Base-by-base conservation (phyloP, 306 rosid genomes). In the Castanea mollissima region DNA sequence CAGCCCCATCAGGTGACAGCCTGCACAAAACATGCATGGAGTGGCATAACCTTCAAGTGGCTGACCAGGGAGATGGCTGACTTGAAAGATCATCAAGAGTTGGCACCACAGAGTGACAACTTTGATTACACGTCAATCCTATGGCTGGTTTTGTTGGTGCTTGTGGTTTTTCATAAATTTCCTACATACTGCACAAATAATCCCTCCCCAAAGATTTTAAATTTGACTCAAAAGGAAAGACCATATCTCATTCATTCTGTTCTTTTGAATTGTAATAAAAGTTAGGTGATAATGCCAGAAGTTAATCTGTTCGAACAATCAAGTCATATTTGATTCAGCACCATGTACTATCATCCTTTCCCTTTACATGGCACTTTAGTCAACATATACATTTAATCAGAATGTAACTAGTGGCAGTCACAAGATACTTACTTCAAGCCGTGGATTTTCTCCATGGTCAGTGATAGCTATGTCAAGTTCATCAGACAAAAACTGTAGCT, bases 1-100 rank as follows among this genome's bases (percentile, higher is more conserved):
- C 88, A 75, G 88, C 83, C 55, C 88, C 88, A 78, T 81, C 83
- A 71, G 81, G 81, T 64, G 21, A 81, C 88, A 52, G 88, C 88
- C 62, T 78, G 85, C 55, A 78, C 75, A 65, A 85, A 85, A 56
- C 73, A 44, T 64, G 81, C 83, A 56, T 78, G 88, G 65, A 85
- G 81, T 38, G 46, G 1, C 46, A 38, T 38, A 38, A 38, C 46
- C 46, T 73, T 85, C 88, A 31, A 44, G 63, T 7, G 18, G 78
- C 79, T 12, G 83, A 21, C 10, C 85, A 78, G 21, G 85, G 85
- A 64, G 81, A 85, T 27, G 80, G 83, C 55, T 57, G 74, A 59
- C 71, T 74, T 58, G 71, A 54, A 55, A 63, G 78, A 46, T 76
- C 81, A 74, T 78, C 79, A 23, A 69, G 67, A 2, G 72, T 74